phyloP scores from a whole-genome alignment of 2,329 filamentous ascomycete species.

The Fusarium napiforme region DNA sequence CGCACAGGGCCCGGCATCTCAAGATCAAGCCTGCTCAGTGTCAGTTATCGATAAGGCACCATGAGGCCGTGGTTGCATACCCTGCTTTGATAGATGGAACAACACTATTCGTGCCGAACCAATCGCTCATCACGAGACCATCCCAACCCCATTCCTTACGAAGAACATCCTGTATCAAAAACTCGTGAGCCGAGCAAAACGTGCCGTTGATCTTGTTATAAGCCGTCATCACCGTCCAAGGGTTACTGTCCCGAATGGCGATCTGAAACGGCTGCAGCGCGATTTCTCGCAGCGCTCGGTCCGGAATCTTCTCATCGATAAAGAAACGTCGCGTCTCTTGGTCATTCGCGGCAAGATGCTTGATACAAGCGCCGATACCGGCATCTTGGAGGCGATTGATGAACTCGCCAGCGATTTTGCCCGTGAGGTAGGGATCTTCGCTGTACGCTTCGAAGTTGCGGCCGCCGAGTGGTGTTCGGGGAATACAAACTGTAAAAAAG shows the following conservation, averaged over 20 bases:
- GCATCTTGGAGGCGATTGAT: conserved; percentile 51
- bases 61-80: not conserved
- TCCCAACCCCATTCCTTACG: conserved; percentile 57
- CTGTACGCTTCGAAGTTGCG: conserved; percentile 54
- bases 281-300: conserved; percentile 44
- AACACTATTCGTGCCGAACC: conserved; percentile 48
- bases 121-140: conserved; percentile 59
- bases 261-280: conserved; percentile 57
- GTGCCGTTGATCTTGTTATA: conserved; percentile 58
- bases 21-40: conserved; percentile 5
- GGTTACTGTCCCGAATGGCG: conserved; percentile 52
- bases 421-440: conserved; percentile 54
- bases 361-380: conserved; percentile 53
- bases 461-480: conserved; percentile 50
- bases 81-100: conserved; percentile 46
- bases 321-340: conserved; percentile 29
- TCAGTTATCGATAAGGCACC: not conserved
- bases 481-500: conserved; percentile 4
- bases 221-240: conserved; percentile 55
- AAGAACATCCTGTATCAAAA: conserved; percentile 52
- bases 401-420: conserved; percentile 45
- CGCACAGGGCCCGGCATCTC: conserved; percentile 32
- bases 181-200: conserved; percentile 53
- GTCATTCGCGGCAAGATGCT: conserved; percentile 56
- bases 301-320: conserved; percentile 23